Percentiles rank a stretch among this genome's conserved stretches.
Evolutionary conservation across 805 yeast species (phyloP).

Genomic region (Debaryomyces maramus): DNA sequence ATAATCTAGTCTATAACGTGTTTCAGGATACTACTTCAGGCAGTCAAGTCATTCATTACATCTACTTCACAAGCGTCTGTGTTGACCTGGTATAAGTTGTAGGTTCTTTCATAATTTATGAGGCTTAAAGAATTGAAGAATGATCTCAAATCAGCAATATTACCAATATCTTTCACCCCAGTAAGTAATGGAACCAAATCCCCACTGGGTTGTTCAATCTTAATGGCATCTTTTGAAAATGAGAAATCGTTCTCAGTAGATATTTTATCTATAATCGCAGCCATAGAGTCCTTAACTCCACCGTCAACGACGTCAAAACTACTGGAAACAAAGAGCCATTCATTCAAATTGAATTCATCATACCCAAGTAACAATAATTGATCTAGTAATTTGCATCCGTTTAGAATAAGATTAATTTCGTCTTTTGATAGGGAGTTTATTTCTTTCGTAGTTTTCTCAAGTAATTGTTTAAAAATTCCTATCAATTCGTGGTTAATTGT

Average conservation of each 20-base stretch:
- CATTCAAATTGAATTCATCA: conserved; percentile 75
- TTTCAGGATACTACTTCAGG: background rate
- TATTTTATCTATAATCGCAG: conserved; percentile 52
- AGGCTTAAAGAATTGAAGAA: conserved; percentile 69
- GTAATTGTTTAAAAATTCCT: conserved; percentile 43
- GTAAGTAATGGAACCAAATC: conserved; percentile 45
- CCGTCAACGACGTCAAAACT: conserved; percentile 58
- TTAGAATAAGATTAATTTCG: conserved; percentile 46
- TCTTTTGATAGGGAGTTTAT: conserved; percentile 29
- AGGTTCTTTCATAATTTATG: conserved; percentile 64
- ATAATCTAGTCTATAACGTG: background rate
- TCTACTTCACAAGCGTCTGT: conserved; percentile 52
- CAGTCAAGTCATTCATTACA: conserved; percentile 54
- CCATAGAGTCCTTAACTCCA: conserved; percentile 8
- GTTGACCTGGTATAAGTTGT: conserved; percentile 43
- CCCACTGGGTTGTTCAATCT: conserved; percentile 32
- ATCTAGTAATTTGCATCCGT: conserved; percentile 79
- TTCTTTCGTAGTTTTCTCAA: conserved; percentile 24
- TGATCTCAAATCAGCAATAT: conserved; percentile 50
- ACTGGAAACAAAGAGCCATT: conserved; percentile 84
- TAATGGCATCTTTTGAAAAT: conserved; percentile 33
- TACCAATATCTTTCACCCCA: conserved; percentile 40
- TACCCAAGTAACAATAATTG: conserved; percentile 61
- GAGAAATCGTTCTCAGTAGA: conserved; percentile 32
- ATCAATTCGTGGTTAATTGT: conserved; percentile 62